These are phyloP conservation scores for Colletotrichum australisinense DNA, from an alignment of 2,329 filamentous ascomycete species.

Conservation along the genomic window DNA sequence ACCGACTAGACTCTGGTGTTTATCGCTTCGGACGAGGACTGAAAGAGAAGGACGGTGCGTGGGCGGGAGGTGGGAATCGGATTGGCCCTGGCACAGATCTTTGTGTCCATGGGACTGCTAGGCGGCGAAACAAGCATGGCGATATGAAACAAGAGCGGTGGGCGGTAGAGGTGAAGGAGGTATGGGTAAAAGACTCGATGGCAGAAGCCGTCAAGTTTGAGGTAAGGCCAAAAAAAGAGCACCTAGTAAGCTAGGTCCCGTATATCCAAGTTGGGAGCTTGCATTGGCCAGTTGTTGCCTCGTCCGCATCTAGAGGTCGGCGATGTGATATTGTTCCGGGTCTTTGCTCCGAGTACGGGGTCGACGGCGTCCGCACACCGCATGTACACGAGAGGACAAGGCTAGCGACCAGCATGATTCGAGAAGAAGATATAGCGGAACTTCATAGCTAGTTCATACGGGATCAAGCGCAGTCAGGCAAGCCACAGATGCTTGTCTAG, in stretches of 20 bases:
- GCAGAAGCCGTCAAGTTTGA: conserved; percentile 34
- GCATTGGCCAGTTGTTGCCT: conserved; percentile 17
- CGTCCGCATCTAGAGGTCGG: conserved; percentile 25
- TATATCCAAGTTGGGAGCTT: neutral
- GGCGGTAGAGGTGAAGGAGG: conserved; percentile 22
- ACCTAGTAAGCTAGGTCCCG: neutral
- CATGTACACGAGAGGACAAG: neutral
- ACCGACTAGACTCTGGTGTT: conserved; percentile 24
- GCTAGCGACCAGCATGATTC: conserved; percentile 18
- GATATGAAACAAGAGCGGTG: conserved; percentile 35
- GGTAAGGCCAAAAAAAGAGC: conserved; percentile 26
- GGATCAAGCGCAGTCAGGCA: neutral
- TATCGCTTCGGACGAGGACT: conserved; percentile 30
- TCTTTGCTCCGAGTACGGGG: conserved; percentile 11
- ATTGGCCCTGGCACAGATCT: conserved; percentile 27
- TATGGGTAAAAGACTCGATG: conserved; percentile 27
- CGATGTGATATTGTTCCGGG: conserved; percentile 20
- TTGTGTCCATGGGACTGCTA: conserved; percentile 20
- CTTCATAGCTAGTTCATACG: conserved; percentile 9
- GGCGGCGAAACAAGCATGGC: conserved; percentile 33
- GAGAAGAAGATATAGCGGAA: conserved; percentile 5
- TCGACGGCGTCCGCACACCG: neutral
- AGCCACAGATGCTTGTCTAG: neutral
- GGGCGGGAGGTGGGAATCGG: neutral
- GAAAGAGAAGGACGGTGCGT: conserved; percentile 30